Conservation (phyloP, 2,329 filamentous ascomycete genomes). For the Emergomyces orientalis region DNA sequence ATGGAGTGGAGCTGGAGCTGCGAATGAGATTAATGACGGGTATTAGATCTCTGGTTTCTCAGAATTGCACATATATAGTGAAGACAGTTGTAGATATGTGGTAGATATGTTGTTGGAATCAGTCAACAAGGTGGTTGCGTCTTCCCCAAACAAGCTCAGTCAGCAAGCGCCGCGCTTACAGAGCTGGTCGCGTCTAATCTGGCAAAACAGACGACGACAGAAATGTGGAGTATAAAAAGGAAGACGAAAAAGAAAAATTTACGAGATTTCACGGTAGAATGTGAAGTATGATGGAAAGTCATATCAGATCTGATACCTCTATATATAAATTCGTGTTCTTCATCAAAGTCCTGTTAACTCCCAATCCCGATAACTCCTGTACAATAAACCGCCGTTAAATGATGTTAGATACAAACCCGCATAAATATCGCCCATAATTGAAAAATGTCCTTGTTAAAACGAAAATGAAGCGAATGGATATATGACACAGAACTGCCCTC, state of each 20-base stretch:
- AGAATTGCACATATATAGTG: neutral
- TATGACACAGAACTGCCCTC: neutral
- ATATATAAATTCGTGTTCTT: neutral
- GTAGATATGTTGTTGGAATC: neutral
- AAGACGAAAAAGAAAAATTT: neutral
- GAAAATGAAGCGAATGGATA: neutral
- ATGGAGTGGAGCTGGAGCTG: neutral
- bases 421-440: neutral
- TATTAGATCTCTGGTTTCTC: neutral
- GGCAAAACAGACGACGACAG: neutral
- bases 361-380: neutral
- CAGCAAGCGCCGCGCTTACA: constrained; percentile 11
- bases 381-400: neutral
- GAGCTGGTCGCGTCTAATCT: constrained; percentile 11
- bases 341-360: neutral
- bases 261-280: too few relatives aligned
- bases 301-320: neutral
- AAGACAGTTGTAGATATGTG: constrained; percentile 13
- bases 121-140: constrained; percentile 13
- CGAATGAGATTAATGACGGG: neutral
- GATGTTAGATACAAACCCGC: neutral
- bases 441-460: neutral
- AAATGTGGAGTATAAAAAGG: neutral
- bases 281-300: neutral
- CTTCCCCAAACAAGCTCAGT: neutral